These are phyloP conservation scores for Picochlorum sp. DNA, from an alignment of 139 green algal species.

Conservation along the genomic window DNA sequence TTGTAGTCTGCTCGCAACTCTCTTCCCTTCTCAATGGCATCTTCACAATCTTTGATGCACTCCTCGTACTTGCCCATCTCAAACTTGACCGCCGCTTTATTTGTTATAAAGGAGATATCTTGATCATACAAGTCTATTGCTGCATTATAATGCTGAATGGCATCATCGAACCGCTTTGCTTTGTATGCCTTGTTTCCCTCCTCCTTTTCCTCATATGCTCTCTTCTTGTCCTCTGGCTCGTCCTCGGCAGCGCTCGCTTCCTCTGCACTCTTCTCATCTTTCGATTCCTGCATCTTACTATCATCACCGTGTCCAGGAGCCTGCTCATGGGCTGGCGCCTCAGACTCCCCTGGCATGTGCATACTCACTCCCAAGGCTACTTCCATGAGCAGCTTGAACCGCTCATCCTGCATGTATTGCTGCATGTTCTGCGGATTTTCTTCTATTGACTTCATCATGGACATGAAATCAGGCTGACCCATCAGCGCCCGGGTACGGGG, in stretches of 20 bases:
- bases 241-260: not conserved
- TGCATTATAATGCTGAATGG: conserved; percentile 77
- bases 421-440: conserved; percentile 58
- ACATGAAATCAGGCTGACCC: conserved; percentile 82
- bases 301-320: conserved; percentile 2
- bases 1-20: conserved; percentile 89
- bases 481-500: conserved; percentile 65
- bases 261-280: not conserved
- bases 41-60: conserved; percentile 83
- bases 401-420: conserved; percentile 54
- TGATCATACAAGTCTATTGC: conserved; percentile 78
- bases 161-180: conserved; percentile 78
- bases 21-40: conserved; percentile 65
- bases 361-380: conserved; percentile 56
- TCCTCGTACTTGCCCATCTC: conserved; percentile 78
- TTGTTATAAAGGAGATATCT: conserved; percentile 94
- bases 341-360: not conserved
- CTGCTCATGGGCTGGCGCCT: not conserved
- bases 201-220: conserved; percentile 72
- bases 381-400: conserved; percentile 57
- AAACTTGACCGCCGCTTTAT: conserved; percentile 88
- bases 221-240: conserved; percentile 20
- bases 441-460: conserved; percentile 70
- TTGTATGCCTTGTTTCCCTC: conserved; percentile 92
- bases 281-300: not conserved